phyloP scores from a whole-genome alignment of 148 eudicot genomes.

The Beta vulgaris region DNA sequence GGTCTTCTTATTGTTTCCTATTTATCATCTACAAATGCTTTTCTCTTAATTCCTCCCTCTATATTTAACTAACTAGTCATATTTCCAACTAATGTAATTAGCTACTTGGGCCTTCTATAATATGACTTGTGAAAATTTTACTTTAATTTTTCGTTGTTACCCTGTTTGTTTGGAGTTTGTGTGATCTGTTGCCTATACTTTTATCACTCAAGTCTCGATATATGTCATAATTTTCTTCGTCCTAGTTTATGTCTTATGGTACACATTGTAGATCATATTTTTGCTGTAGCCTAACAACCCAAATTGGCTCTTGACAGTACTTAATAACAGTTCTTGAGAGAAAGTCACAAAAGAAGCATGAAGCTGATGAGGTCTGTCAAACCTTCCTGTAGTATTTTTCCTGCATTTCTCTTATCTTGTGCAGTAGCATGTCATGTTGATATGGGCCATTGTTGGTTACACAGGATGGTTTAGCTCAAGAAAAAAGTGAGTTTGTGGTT shows the following conservation, averaged over 20 bases:
- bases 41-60: not conserved
- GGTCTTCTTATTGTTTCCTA: not conserved
- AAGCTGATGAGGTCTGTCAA: slow-evolving; percentile 52
- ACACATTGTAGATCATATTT: not conserved
- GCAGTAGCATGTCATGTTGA: not conserved
- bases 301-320: slow-evolving; percentile 44
- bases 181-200: not conserved
- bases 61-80: not conserved
- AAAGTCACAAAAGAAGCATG: slow-evolving; percentile 50
- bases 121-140: not conserved
- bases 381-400: not conserved
- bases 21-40: not conserved
- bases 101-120: not conserved
- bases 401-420: not conserved
- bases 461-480: slow-evolving; percentile 41
- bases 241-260: not conserved
- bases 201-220: not conserved
- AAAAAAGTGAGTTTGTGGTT: slow-evolving; percentile 45
- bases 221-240: not conserved
- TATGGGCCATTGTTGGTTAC: slow-evolving; percentile 13
- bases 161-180: not conserved
- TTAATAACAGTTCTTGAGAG: slow-evolving; percentile 49
- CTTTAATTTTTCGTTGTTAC: not conserved
- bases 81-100: not conserved
- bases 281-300: slow-evolving; percentile 4